Conservation (phyloP, 257 asterid species). For the Plantago major region DNA sequence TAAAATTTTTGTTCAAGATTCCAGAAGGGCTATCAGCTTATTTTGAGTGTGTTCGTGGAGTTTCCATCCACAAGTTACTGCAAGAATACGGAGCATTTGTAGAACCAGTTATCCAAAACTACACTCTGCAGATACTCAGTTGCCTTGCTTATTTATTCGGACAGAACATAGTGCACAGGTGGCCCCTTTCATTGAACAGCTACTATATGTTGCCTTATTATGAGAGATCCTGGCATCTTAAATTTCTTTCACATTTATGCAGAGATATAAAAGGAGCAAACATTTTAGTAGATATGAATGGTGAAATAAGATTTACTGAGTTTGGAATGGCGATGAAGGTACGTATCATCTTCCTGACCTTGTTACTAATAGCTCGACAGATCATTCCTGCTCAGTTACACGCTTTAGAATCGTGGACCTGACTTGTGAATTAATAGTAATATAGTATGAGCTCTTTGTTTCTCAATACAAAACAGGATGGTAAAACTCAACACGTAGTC, state of each 20-base stretch:
- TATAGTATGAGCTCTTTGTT: too few species aligned
- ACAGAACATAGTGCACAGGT: constrained; percentile 95
- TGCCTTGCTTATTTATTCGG: constrained; percentile 92
- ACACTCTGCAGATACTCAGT: constrained; percentile 79
- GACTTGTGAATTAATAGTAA: too few species aligned
- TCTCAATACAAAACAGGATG: too few species aligned
- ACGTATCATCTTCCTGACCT: constrained; percentile 21
- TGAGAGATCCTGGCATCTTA: constrained; percentile 13
- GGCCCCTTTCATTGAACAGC: constrained; percentile 14
- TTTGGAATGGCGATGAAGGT: constrained; percentile 99
- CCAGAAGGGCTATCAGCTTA: constrained; percentile 81
- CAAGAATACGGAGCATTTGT: constrained; percentile 90
- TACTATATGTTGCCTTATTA: not conserved
- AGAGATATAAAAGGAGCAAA: constrained; percentile 99
- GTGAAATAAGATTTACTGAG: constrained; percentile 91
- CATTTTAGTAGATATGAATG: constrained; percentile 91
- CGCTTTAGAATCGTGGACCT: too few species aligned
- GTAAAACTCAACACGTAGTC: too few species aligned
- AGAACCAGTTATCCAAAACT: constrained; percentile 92
- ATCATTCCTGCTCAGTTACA: not conserved
- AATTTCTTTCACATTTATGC: constrained; percentile 27
- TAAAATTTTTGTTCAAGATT: constrained; percentile 30
- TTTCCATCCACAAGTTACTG: constrained; percentile 86
- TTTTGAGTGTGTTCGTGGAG: constrained; percentile 94
- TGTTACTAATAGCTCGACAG: not conserved